Evolutionary conservation across 768 basidiomycete genomes (phyloP).

Genomic region (Pulveroboletus sp.): DNA sequence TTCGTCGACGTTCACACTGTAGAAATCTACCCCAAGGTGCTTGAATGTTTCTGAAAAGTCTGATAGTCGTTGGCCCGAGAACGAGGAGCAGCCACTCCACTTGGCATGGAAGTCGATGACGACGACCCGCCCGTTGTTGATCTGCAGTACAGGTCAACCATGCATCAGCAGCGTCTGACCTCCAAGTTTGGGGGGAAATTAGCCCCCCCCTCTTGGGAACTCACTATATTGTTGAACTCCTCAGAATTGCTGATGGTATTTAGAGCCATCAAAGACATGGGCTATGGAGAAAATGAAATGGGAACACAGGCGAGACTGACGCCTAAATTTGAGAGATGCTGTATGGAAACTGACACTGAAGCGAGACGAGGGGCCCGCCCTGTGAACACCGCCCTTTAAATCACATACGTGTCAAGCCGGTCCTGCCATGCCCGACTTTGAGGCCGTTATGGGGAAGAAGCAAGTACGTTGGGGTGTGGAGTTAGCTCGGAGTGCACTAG

Average conservation of each 20-base stretch:
- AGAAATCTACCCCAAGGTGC: constrained; percentile 46
- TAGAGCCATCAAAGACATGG: constrained; percentile 9
- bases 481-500: background rate
- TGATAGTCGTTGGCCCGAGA: constrained; percentile 9
- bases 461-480: background rate
- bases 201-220: background rate
- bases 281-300: background rate
- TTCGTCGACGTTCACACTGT: constrained; percentile 71
- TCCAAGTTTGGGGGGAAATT: background rate
- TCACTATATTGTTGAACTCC: constrained; percentile 19
- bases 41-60: constrained; percentile 22
- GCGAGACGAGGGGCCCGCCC: background rate
- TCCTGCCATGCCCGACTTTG: background rate
- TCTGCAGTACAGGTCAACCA: constrained; percentile 2
- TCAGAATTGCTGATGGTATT: constrained; percentile 15
- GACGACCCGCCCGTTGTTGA: constrained; percentile 23
- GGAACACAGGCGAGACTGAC: background rate
- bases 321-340: background rate
- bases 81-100: constrained; percentile 8
- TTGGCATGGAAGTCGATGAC: constrained; percentile 22
- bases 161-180: background rate
- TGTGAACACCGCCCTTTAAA: background rate
- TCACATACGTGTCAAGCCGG: background rate
- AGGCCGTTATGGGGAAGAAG: background rate
- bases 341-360: background rate